Conservation (phyloP, 2,329 filamentous ascomycete genomes). For the Blastomyces gilchristii region DNA sequence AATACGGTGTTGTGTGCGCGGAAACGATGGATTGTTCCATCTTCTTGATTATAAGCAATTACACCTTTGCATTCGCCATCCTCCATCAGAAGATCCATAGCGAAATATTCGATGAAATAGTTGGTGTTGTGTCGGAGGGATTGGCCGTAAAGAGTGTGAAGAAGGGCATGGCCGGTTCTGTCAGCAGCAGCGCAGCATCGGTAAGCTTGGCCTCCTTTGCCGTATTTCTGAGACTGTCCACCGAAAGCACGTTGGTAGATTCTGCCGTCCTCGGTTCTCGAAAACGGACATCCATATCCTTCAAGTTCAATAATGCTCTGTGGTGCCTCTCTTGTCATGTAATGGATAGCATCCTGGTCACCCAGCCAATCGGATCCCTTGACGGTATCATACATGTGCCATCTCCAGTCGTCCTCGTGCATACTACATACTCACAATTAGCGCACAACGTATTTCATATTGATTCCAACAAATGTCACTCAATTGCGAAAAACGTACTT, state of each 20-base stretch:
- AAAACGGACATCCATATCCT: slow-evolving; percentile 47
- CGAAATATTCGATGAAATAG: slow-evolving; percentile 99
- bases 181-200: slow-evolving; percentile 93
- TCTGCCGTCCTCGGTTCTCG: slow-evolving; percentile 25
- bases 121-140: slow-evolving; percentile 96
- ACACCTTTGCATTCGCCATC: slow-evolving; percentile 94
- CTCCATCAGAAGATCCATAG: slow-evolving; percentile 93
- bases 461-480: not conserved
- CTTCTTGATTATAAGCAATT: slow-evolving; percentile 96
- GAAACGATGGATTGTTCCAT: slow-evolving; percentile 95
- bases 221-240: slow-evolving; percentile 89
- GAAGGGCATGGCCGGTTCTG: slow-evolving; percentile 89
- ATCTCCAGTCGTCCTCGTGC: slow-evolving; percentile 48
- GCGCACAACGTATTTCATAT: not conserved
- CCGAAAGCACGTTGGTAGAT: slow-evolving; percentile 68
- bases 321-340: slow-evolving; percentile 48
- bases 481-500: slow-evolving; percentile 27
- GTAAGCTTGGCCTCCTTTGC: slow-evolving; percentile 97
- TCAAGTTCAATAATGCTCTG: slow-evolving; percentile 47
- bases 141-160: slow-evolving; percentile 97
- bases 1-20: slow-evolving; percentile 92
- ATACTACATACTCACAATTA: slow-evolving; percentile 28
- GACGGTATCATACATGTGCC: slow-evolving; percentile 52
- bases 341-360: slow-evolving; percentile 51
- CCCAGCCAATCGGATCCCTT: slow-evolving; percentile 51